Base-by-base conservation (phyloP, 2,329 filamentous ascomycete species). In the Ceratocystis eucalypticola region DNA sequence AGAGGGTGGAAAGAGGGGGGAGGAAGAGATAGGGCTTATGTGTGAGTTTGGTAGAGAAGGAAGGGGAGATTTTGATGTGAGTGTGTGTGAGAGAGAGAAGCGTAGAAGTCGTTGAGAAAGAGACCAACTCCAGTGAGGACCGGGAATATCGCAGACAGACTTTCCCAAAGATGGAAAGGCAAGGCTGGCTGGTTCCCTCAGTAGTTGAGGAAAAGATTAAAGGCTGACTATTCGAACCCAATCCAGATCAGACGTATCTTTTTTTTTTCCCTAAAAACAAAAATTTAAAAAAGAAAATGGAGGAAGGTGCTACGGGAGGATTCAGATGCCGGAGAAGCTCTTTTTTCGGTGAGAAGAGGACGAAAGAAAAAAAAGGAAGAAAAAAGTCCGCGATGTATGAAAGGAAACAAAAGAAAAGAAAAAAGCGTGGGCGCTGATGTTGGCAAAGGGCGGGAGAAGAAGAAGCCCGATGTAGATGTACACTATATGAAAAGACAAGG, bases 221-320 rank as follows among this genome's bases (percentile, higher is more conserved):
- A 44, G 61, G 61, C 61, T 41, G 45, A 53, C 20, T 25, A 28
- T 53, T 53, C 48, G 48, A 53, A 53, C 48, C 48, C 48, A 53
- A 53, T 53, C 22, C 48, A 53, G 22, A 53, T 28, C 22, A 53
- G 48, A 28, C 20, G 3, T 53, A 25, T 53, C 10, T 59, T 33
- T 55, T 28, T 55, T 17, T 57, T 30, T 55, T 17, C 6, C 17
- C 17, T 10, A 50, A 53, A 66, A 61, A 64, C 41, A 67, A 69
- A 64, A 64, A 64, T 48, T 5, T 17, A 61, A 53, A 67, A 67
- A 62, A 66, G 69, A 62, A 33, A 28, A 66, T 64, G 67, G 25
- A 53, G 30, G 20, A 64, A 64, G 48, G 25, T 44, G 61, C 61
- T 20, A 46, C 30, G 45, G 37, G 12, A 64, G 62, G 62, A 37